Conservation (phyloP, 108 stramenopile genomes). For the Parietichytrium sp. region DNA sequence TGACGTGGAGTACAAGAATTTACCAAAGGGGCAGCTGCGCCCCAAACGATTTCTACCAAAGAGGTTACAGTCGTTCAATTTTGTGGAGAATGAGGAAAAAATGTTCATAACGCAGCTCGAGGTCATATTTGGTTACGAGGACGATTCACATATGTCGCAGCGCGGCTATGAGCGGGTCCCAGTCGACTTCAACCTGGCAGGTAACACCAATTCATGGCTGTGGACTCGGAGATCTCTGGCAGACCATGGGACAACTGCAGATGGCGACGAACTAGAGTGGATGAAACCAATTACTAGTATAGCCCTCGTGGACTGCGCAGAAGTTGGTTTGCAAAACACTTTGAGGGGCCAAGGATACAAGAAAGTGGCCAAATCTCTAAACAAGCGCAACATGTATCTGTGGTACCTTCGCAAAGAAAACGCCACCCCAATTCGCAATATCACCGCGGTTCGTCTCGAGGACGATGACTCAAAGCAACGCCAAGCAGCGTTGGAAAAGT, state of each 20-base stretch:
- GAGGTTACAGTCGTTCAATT: neutral
- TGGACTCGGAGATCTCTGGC: neutral
- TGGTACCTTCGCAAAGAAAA: neutral
- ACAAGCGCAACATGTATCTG: neutral
- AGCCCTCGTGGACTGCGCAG: neutral
- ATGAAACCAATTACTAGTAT: constrained; percentile 18
- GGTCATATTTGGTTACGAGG: constrained; percentile 12
- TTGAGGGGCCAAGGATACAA: neutral
- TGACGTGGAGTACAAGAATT: no score
- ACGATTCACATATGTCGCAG: neutral
- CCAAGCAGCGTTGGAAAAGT: neutral
- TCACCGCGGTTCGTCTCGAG: constrained; percentile 9
- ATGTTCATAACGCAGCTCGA: constrained; percentile 1
- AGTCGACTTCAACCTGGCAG: constrained; percentile 13
- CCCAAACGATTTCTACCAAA: neutral
- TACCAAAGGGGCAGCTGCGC: neutral
- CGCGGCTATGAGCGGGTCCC: constrained; percentile 14
- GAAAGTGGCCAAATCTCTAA: constrained; percentile 4
- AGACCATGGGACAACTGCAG: neutral
- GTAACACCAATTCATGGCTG: constrained; percentile 7
- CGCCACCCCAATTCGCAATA: constrained; percentile 3
- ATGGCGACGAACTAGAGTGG: constrained; percentile 6
- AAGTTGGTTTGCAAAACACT: neutral
- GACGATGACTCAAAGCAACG: neutral
- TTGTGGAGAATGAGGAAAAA: neutral